phyloP scores from a whole-genome alignment of 208 protist species.

The Acanthamoeba triangularis region DNA sequence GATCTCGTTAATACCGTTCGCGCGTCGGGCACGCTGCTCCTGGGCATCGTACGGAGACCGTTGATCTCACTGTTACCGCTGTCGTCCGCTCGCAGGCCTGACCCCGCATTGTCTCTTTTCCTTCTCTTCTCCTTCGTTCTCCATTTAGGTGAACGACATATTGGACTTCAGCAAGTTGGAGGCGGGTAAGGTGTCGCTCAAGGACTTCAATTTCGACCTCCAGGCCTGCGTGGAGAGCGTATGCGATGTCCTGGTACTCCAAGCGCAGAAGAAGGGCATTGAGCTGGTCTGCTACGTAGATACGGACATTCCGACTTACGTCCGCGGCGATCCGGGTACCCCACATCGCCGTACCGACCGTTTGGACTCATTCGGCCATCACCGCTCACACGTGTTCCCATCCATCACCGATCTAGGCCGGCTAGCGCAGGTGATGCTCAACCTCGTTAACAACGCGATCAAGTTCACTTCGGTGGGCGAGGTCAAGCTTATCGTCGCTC shows the following conservation, averaged over 20 bases:
- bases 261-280: constrained; percentile 62
- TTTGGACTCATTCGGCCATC: neutral
- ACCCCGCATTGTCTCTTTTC: neutral
- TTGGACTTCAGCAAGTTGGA: constrained; percentile 75
- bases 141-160: constrained; percentile 66
- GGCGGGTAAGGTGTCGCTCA: constrained; percentile 68
- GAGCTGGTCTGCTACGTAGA: constrained; percentile 71
- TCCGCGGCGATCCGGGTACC: constrained; percentile 62
- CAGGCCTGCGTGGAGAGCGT: constrained; percentile 62
- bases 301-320: constrained; percentile 23
- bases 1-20: constrained; percentile 68
- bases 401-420: neutral
- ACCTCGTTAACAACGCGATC: constrained; percentile 76
- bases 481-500: constrained; percentile 43
- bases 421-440: constrained; percentile 64
- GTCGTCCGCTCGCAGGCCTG: no score
- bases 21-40: constrained; percentile 58
- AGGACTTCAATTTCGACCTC: constrained; percentile 68
- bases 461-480: constrained; percentile 69
- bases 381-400: neutral
- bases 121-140: neutral
- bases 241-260: neutral
- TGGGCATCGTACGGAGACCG: constrained; percentile 1
- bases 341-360: neutral
- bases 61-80: neutral